phyloP scores from a whole-genome alignment of 495 filamentous ascomycete species.

The Amniculicola lignicola region DNA sequence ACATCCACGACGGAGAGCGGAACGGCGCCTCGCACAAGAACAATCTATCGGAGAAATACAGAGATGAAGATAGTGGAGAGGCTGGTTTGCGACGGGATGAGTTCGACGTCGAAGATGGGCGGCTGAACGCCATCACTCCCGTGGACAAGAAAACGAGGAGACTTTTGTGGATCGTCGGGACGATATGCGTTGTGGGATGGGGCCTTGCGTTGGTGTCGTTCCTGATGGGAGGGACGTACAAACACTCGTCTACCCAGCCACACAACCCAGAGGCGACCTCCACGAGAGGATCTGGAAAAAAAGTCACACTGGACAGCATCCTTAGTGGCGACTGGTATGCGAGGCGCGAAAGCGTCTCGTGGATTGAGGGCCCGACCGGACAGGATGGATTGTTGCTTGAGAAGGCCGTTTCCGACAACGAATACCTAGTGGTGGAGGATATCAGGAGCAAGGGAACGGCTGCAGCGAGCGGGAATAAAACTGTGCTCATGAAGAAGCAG shows the following conservation, averaged over 20 bases:
- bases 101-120: conserved; percentile 43
- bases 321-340: conserved; percentile 69
- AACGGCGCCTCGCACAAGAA: conserved; percentile 28
- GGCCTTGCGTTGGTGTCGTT: conserved; percentile 72
- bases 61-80: conserved; percentile 43
- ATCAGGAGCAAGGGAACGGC: conserved; percentile 56
- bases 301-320: conserved; percentile 77
- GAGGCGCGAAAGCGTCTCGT: conserved; percentile 68
- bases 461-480: conserved; percentile 42
- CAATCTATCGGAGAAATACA: conserved; percentile 41
- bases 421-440: conserved; percentile 84
- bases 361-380: conserved; percentile 81
- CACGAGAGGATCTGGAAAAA: conserved; percentile 65
- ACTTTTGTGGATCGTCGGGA: conserved; percentile 64
- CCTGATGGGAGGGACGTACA: conserved; percentile 62
- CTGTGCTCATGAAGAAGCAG: conserved; percentile 69
- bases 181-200: conserved; percentile 74
- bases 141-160: conserved; percentile 62
- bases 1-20: conserved; percentile 53
- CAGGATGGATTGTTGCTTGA: conserved; percentile 85
- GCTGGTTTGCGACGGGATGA: conserved; percentile 38
- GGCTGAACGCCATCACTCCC: conserved; percentile 40
- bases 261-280: conserved; percentile 68
- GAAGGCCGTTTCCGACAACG: conserved; percentile 53
- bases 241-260: conserved; percentile 55